Percentiles rank a stretch among this genome's conserved stretches.
These are phyloP conservation scores for Penicillium occitanis DNA, from an alignment of 2,329 filamentous ascomycete species.

Conservation along the genomic window DNA sequence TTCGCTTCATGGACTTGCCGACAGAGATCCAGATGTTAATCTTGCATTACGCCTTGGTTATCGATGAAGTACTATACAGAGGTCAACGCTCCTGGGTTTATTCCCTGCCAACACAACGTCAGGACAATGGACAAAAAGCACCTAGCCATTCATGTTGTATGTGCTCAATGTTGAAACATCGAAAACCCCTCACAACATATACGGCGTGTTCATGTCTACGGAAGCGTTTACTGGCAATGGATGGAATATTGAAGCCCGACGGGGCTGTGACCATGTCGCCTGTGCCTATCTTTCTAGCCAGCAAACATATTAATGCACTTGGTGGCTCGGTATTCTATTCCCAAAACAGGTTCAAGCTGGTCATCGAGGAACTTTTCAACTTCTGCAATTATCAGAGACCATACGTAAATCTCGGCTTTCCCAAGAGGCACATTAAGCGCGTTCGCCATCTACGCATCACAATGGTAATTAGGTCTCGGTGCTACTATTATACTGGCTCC, in stretches of 20 bases:
- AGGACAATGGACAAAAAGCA: background rate
- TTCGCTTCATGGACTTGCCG: constrained; percentile 28
- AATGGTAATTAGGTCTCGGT: background rate
- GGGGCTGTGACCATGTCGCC: background rate
- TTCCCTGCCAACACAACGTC: background rate
- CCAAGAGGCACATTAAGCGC: background rate
- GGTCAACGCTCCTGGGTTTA: constrained; percentile 4
- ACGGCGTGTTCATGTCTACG: background rate
- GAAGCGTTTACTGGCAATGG: background rate
- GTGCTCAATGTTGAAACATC: background rate
- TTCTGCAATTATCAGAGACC: background rate
- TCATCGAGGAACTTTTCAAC: background rate
- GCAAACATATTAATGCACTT: background rate
- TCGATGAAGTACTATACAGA: constrained; percentile 23
- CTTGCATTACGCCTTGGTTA: constrained; percentile 25
- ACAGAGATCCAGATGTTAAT: constrained; percentile 32
- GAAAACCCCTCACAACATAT: background rate
- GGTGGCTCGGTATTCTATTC: background rate
- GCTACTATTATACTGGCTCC: no score
- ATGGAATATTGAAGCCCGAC: background rate
- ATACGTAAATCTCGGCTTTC: background rate
- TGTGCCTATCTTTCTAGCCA: background rate
- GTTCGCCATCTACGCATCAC: background rate
- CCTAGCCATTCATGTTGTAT: background rate
- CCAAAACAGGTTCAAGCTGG: background rate